phyloP scores from a whole-genome alignment of 2,329 filamentous ascomycete species.

The Purpureocillium lavendulum region DNA sequence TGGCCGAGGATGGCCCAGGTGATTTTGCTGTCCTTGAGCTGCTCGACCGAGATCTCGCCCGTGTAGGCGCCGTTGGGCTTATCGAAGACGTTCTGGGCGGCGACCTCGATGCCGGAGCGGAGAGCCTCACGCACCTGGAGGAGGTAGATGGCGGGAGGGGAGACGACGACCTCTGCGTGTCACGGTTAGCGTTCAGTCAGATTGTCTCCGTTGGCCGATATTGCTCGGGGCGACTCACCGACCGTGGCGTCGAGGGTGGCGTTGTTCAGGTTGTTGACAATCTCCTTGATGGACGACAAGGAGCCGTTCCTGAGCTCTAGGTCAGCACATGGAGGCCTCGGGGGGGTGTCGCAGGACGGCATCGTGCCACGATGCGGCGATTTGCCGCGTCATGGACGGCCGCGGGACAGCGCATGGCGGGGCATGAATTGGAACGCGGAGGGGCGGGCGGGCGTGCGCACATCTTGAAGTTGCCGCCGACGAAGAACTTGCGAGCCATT shows the following conservation, averaged over 20 bases:
- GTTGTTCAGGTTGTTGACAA: slow-evolving; percentile 82
- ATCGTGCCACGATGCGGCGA: slow-evolving; percentile 11
- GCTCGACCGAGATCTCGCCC: slow-evolving; percentile 86
- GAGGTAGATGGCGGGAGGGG: slow-evolving; percentile 86
- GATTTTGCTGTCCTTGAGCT: slow-evolving; percentile 83
- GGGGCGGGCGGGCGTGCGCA: slow-evolving; percentile 33
- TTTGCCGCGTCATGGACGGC: slow-evolving; percentile 15
- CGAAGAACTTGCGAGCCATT: slow-evolving; percentile 95
- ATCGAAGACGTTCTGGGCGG: slow-evolving; percentile 95
- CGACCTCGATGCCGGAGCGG: slow-evolving; percentile 69
- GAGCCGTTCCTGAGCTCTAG: slow-evolving; percentile 74
- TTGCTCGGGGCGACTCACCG: slow-evolving; percentile 42
- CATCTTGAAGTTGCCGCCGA: slow-evolving; percentile 99
- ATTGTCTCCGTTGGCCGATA: background rate
- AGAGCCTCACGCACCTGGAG: slow-evolving; percentile 74
- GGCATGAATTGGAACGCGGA: slow-evolving; percentile 11
- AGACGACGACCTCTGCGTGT: slow-evolving; percentile 78
- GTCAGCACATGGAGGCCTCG: slow-evolving; percentile 2
- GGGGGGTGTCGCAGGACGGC: background rate
- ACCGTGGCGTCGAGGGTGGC: slow-evolving; percentile 69
- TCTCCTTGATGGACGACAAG: slow-evolving; percentile 79
- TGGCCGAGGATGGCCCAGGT: slow-evolving; percentile 90
- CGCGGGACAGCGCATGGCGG: slow-evolving; percentile 13
- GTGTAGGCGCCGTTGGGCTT: slow-evolving; percentile 96
- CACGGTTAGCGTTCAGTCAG: slow-evolving; percentile 5